A percentile compares a stretch with the other conserved stretches of the same genome.
Evolutionary conservation across 352 stramenopile species (phyloP).

Genomic region (Pseudoperonospora humuli): DNA sequence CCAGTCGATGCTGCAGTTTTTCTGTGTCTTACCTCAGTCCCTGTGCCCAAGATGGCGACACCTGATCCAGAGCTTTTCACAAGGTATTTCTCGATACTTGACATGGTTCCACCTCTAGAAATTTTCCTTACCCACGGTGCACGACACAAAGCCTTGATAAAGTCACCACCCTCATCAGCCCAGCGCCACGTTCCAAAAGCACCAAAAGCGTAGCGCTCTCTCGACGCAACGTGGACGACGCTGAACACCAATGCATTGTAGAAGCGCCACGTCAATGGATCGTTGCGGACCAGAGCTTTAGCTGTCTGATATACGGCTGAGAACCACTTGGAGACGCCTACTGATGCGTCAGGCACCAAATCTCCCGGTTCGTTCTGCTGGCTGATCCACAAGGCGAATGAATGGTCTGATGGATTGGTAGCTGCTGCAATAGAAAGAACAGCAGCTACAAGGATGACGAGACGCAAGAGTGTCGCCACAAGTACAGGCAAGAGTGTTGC

Average conservation of each 20-base stretch:
- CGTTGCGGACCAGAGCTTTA: constrained; percentile 54
- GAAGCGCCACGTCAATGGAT: constrained; percentile 50
- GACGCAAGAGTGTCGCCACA: constrained; percentile 33
- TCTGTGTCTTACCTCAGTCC: constrained; percentile 8
- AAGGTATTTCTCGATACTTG: constrained; percentile 46
- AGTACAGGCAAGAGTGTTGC: constrained; percentile 56
- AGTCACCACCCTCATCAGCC: constrained; percentile 41
- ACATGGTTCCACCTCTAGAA: constrained; percentile 40
- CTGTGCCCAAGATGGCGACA: no score
- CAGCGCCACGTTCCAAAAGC: constrained; percentile 64
- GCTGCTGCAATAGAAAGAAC: constrained; percentile 23
- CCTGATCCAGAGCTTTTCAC: constrained; percentile 9
- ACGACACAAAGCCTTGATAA: constrained; percentile 38
- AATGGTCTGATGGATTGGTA: constrained; percentile 67
- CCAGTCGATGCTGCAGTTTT: constrained; percentile 3
- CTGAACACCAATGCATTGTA: constrained; percentile 59
- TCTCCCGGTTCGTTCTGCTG: constrained; percentile 37
- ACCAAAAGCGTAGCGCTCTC: constrained; percentile 61
- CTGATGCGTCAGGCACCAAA: constrained; percentile 31
- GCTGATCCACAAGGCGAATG: constrained; percentile 60
- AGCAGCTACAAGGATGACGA: constrained; percentile 24
- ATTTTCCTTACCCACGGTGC: constrained; percentile 41
- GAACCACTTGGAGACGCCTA: constrained; percentile 59
- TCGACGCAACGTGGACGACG: constrained; percentile 49
- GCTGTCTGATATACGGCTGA: constrained; percentile 63